Percentiles rank a stretch among this genome's conserved stretches.
These are phyloP conservation scores for Trichoderma lentiforme DNA, from an alignment of 2,329 filamentous ascomycete genomes.

Conservation along the genomic window DNA sequence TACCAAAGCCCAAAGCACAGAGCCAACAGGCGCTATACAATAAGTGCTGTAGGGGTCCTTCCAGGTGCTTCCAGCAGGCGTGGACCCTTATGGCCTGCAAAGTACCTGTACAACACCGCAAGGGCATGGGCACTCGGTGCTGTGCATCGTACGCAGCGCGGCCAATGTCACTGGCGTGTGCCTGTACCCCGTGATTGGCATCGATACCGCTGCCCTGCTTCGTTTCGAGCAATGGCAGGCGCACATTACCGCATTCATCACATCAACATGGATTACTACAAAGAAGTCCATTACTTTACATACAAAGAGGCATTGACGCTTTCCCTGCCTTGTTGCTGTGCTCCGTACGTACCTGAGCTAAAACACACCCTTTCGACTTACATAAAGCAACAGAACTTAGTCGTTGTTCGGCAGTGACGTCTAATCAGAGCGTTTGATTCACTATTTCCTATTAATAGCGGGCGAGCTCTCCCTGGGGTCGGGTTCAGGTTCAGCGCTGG, in stretches of 20 bases:
- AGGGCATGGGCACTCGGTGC: neutral
- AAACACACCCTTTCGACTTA: neutral
- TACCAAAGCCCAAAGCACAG: neutral
- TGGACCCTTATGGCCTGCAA: neutral
- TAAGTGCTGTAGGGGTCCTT: neutral
- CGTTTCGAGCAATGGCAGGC: neutral
- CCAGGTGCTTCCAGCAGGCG: neutral
- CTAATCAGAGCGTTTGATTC: neutral
- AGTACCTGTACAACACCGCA: neutral
- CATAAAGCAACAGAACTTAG: neutral
- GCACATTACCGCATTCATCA: neutral
- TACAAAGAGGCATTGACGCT: neutral
- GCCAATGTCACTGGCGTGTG: conserved; percentile 1
- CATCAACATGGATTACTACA: neutral
- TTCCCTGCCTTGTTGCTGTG: neutral
- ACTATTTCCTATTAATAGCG: neutral
- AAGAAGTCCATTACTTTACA: no score
- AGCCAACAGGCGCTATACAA: neutral
- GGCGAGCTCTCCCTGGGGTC: neutral
- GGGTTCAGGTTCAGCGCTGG: neutral
- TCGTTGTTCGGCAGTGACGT: neutral
- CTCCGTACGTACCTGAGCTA: neutral
- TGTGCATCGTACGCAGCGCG: neutral
- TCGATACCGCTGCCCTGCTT: neutral
- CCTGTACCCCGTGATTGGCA: neutral